Percentiles rank a stretch among this genome's conserved stretches.
phyloP scores from a whole-genome alignment of 108 stramenopile genomes.

The Cyclotella sp. region DNA sequence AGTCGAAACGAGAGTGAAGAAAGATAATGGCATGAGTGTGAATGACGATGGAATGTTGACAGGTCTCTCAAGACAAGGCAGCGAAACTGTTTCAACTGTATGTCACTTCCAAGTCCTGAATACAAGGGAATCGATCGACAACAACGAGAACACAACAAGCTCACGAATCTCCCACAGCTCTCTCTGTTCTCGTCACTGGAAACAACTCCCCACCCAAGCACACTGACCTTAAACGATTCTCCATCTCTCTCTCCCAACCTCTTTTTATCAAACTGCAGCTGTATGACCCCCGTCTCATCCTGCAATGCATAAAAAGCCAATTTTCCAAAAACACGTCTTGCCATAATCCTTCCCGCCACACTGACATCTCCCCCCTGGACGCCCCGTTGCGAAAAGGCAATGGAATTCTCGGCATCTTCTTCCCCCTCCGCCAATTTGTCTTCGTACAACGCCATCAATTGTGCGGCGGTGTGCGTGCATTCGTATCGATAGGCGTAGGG shows the following conservation, averaged over 20 bases:
- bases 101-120: too few species aligned
- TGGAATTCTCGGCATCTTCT: constrained; percentile 58
- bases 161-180: neutral
- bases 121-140: too few species aligned
- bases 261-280: constrained; percentile 95
- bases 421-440: constrained; percentile 76
- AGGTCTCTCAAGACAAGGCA: neutral
- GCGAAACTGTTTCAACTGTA: too few species aligned
- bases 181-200: neutral
- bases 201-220: neutral
- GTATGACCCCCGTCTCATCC: constrained; percentile 90
- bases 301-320: constrained; percentile 95
- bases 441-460: constrained; percentile 65
- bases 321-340: constrained; percentile 95
- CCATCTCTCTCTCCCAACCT: constrained; percentile 64
- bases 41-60: neutral
- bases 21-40: neutral
- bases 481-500: constrained; percentile 87
- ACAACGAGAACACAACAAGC: neutral
- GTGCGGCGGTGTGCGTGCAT: constrained; percentile 65
- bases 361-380: constrained; percentile 66
- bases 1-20: too few species aligned
- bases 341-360: constrained; percentile 95
- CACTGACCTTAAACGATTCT: constrained; percentile 76
- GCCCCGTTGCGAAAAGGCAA: neutral